A percentile compares a stretch with the other conserved stretches of the same genome.
Conservation (phyloP, 768 basidiomycete species). For the Chiua virens region DNA sequence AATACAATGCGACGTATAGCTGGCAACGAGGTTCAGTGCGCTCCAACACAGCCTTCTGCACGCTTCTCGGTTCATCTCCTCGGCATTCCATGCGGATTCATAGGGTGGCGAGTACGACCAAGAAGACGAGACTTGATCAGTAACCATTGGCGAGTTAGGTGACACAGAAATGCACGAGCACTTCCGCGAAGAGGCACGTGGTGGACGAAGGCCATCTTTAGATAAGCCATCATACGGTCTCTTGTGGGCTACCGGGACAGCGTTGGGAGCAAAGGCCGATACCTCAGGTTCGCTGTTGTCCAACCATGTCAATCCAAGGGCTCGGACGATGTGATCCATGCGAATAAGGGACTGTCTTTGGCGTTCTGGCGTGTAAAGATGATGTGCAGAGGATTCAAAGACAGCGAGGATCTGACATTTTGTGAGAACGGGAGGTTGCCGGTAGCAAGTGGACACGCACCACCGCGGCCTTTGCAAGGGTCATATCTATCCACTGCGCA, state of each 20-base stretch:
- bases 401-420: slow-evolving; percentile 64
- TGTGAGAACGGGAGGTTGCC: slow-evolving; percentile 11
- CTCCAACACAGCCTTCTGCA: slow-evolving; percentile 78
- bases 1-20: slow-evolving; percentile 66
- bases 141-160: slow-evolving; percentile 30
- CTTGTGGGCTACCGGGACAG: slow-evolving; percentile 49
- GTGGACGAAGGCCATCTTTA: slow-evolving; percentile 28
- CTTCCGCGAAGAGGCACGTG: slow-evolving; percentile 30
- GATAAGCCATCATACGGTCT: slow-evolving; percentile 28
- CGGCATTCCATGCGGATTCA: slow-evolving; percentile 55
- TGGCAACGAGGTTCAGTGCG: slow-evolving; percentile 65
- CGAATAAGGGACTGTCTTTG: slow-evolving; percentile 52
- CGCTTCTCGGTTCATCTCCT: slow-evolving; percentile 64
- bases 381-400: slow-evolving; percentile 76
- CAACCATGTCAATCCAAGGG: slow-evolving; percentile 51
- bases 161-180: slow-evolving; percentile 50
- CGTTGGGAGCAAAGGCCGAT: slow-evolving; percentile 46
- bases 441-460: slow-evolving; percentile 36
- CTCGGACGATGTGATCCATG: slow-evolving; percentile 66
- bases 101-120: slow-evolving; percentile 60
- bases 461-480: slow-evolving; percentile 71
- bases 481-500: slow-evolving; percentile 55
- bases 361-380: slow-evolving; percentile 56
- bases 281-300: slow-evolving; percentile 58
- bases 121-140: slow-evolving; percentile 38